phyloP scores from a whole-genome alignment of 2,329 filamentous ascomycete species.

The Periconia sp. region DNA sequence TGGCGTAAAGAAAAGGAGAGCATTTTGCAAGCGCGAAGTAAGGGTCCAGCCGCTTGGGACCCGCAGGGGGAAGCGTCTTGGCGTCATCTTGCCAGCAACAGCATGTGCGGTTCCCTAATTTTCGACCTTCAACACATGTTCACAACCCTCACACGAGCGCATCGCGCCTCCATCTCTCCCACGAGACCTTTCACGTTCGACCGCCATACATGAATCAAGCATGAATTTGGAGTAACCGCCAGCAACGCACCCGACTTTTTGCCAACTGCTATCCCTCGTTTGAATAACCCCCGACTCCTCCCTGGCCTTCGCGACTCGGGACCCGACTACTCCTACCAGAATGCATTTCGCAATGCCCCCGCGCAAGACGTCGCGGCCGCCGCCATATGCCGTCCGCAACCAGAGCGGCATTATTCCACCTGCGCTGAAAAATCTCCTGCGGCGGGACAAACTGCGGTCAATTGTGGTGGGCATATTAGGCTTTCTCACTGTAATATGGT shows the following conservation, averaged over 20 bases:
- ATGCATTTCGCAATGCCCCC: constrained; percentile 91
- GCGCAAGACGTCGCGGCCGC: constrained; percentile 79
- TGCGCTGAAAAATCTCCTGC: constrained; percentile 54
- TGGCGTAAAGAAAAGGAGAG: too few relatives aligned
- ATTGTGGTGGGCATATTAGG: constrained; percentile 61
- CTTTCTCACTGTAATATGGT: constrained; percentile 54
- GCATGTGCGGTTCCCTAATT: constrained; percentile 7
- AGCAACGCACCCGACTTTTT: not conserved
- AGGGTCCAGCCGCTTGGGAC: constrained; percentile 7
- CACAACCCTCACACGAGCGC: constrained; percentile 3
- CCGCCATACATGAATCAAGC: too few relatives aligned
- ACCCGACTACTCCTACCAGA: constrained; percentile 46
- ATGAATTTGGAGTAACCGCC: constrained; percentile 19
- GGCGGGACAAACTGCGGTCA: constrained; percentile 68
- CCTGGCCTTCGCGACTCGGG: constrained; percentile 20
- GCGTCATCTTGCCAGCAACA: constrained; percentile 2
- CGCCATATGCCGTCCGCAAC: constrained; percentile 70
- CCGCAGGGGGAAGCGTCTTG: constrained; percentile 9
- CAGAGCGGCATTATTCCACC: constrained; percentile 43
- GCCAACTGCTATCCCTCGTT: constrained; percentile 33
- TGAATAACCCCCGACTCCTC: constrained; percentile 14
- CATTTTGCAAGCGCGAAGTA: constrained; percentile 2
- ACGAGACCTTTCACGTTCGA: too few relatives aligned
- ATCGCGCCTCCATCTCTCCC: constrained; percentile 1
- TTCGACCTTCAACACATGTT: constrained; percentile 11